Evolutionary conservation across 768 basidiomycete species (phyloP).

Genomic region (Amanita rimosa): DNA sequence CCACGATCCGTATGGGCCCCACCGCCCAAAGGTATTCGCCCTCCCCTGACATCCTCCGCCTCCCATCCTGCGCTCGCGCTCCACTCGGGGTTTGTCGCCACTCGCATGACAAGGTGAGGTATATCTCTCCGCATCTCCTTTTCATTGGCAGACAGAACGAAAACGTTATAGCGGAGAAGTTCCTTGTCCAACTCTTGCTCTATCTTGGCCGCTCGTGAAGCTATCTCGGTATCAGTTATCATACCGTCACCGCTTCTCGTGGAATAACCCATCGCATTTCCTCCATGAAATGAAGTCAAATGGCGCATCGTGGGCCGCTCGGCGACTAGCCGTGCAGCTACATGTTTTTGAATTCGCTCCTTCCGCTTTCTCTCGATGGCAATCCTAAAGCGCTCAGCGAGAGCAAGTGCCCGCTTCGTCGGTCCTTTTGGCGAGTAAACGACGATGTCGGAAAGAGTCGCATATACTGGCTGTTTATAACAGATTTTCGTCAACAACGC

Average conservation of each 20-base stretch:
- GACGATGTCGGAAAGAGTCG: conserved; percentile 82
- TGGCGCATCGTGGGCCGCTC: neutral
- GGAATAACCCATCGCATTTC: neutral
- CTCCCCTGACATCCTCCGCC: conserved; percentile 1
- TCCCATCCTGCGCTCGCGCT: conserved; percentile 8
- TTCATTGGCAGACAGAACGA: conserved; percentile 52
- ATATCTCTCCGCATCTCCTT: conserved; percentile 31
- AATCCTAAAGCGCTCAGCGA: conserved; percentile 55
- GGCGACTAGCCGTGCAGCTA: conserved; percentile 9
- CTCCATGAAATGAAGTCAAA: neutral
- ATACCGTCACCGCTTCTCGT: neutral
- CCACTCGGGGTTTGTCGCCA: conserved; percentile 24
- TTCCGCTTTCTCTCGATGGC: conserved; percentile 48
- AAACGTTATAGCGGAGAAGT: conserved; percentile 61
- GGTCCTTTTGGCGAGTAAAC: conserved; percentile 73
- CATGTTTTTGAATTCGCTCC: conserved; percentile 30
- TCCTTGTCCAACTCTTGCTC: conserved; percentile 11
- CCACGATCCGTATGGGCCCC: conserved; percentile 30
- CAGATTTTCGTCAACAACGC: neutral
- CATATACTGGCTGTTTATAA: conserved; percentile 58
- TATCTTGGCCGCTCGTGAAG: neutral
- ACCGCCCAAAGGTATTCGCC: neutral
- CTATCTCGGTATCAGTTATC: neutral
- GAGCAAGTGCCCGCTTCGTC: conserved; percentile 38
- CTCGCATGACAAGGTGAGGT: conserved; percentile 42